A percentile compares a stretch with the other conserved stretches of the same genome.
phyloP scores from a whole-genome alignment of 805 yeast genomes.

The Saturnispora gosingensis region DNA sequence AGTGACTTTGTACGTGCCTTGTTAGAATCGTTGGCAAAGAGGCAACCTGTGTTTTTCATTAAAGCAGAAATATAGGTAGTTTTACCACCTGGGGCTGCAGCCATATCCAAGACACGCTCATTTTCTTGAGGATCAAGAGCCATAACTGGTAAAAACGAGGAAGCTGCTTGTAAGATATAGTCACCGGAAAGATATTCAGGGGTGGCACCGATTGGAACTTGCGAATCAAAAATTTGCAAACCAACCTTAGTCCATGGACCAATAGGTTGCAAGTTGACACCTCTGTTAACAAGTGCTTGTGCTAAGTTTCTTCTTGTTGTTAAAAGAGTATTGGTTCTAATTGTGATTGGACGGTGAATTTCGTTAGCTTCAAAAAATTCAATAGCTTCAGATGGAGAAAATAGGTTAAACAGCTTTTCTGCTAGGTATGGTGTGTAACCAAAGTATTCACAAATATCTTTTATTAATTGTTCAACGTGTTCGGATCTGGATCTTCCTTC shows the following conservation, averaged over 20 bases:
- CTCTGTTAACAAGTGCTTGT: slow-evolving; percentile 88
- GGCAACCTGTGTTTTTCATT: slow-evolving; percentile 97
- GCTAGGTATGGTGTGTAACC: slow-evolving; percentile 91
- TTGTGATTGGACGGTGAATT: slow-evolving; percentile 90
- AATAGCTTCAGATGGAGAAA: slow-evolving; percentile 92
- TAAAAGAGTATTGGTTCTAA: slow-evolving; percentile 93
- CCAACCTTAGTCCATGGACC: slow-evolving; percentile 99
- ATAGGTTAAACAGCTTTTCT: slow-evolving; percentile 83
- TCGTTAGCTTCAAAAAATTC: slow-evolving; percentile 99
- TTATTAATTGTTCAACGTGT: slow-evolving; percentile 65
- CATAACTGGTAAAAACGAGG: slow-evolving; percentile 95
- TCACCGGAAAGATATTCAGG: slow-evolving; percentile 98
- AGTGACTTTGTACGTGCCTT: slow-evolving; percentile 93
- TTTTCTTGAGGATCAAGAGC: slow-evolving; percentile 96
- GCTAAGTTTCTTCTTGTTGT: slow-evolving; percentile 95
- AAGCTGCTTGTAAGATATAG: slow-evolving; percentile 96
- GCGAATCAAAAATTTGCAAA: slow-evolving; percentile 92
- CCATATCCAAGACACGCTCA: slow-evolving; percentile 96
- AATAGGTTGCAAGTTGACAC: slow-evolving; percentile 94
- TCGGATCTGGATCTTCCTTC: slow-evolving; percentile 82
- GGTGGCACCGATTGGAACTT: slow-evolving; percentile 99
- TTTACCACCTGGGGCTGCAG: slow-evolving; percentile 99
- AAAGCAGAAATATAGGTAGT: slow-evolving; percentile 90
- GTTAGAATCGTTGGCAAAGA: slow-evolving; percentile 95
- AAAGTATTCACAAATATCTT: slow-evolving; percentile 86